phyloP scores from a whole-genome alignment of 257 asterid species.

The Hygrophila difformis region DNA sequence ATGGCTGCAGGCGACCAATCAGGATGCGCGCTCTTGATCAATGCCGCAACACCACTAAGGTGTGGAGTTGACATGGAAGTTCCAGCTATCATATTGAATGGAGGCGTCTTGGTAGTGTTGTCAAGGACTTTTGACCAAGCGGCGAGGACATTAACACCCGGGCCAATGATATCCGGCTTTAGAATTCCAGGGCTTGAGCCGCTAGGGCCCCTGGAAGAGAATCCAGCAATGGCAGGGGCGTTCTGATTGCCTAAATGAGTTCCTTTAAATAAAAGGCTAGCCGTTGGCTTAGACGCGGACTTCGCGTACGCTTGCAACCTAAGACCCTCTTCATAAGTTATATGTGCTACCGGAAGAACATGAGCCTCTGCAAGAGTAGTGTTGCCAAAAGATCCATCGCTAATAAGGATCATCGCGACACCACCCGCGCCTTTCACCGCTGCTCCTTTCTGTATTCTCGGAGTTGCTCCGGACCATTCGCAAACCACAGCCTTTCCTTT shows the following conservation, averaged over 20 bases:
- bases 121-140: constrained; percentile 25
- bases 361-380: constrained; percentile 4
- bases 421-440: constrained; percentile 24
- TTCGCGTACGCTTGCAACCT: constrained; percentile 19
- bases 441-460: constrained; percentile 18
- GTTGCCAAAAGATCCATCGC: constrained; percentile 2
- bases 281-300: constrained; percentile 15
- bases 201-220: constrained; percentile 23
- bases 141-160: constrained; percentile 30
- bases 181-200: constrained; percentile 20
- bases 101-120: constrained; percentile 16
- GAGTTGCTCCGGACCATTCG: neutral
- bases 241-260: constrained; percentile 19
- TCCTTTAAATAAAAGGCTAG: constrained; percentile 22
- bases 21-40: constrained; percentile 26
- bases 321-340: constrained; percentile 21
- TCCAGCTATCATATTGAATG: constrained; percentile 28
- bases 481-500: constrained; percentile 44
- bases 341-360: constrained; percentile 22
- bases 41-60: constrained; percentile 30
- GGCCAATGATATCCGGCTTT: constrained; percentile 31
- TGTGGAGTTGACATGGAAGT: constrained; percentile 38
- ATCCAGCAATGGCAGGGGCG: constrained; percentile 18
- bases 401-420: constrained; percentile 19
- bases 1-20: constrained; percentile 28